Evolutionary conservation across 345 rosid species (phyloP).

Genomic region (Eucalyptus sp.): DNA sequence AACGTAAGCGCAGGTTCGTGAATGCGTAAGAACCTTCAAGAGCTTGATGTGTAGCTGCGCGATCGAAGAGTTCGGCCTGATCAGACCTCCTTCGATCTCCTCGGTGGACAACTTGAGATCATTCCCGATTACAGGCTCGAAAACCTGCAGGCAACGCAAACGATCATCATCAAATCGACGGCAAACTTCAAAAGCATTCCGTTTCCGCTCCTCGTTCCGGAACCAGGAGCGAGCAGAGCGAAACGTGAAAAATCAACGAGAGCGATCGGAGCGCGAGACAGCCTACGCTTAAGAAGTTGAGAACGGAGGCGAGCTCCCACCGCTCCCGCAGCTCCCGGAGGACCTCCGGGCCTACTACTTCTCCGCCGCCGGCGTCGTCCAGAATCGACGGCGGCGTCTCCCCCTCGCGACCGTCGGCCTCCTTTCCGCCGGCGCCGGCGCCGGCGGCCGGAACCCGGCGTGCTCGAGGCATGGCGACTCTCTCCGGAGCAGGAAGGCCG

Average conservation of each 20-base stretch:
- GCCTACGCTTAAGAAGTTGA: conserved; percentile 62
- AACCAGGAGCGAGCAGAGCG: background rate
- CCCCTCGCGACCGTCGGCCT: background rate
- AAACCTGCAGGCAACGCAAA: conserved; percentile 31
- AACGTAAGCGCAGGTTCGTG: background rate
- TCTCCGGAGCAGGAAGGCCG: background rate
- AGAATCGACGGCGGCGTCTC: background rate
- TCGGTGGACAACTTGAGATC: conserved; percentile 60
- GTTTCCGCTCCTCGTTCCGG: background rate
- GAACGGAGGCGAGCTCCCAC: conserved; percentile 94
- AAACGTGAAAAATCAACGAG: background rate
- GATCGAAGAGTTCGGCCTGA: conserved; percentile 29
- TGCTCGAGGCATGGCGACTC: background rate
- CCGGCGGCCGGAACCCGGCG: background rate
- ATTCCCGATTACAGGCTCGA: conserved; percentile 42
- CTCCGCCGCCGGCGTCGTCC: conserved; percentile 11
- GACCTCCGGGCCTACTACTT: conserved; percentile 14
- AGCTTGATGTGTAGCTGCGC: conserved; percentile 64
- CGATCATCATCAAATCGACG: background rate
- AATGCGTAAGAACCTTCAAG: conserved; percentile 36
- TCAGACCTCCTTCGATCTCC: conserved; percentile 60
- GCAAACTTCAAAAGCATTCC: background rate
- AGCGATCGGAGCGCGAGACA: background rate
- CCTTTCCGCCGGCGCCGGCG: background rate
- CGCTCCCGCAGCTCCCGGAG: conserved; percentile 48